Conservation (phyloP, 768 basidiomycete species). For the Trametes sanguinea region DNA sequence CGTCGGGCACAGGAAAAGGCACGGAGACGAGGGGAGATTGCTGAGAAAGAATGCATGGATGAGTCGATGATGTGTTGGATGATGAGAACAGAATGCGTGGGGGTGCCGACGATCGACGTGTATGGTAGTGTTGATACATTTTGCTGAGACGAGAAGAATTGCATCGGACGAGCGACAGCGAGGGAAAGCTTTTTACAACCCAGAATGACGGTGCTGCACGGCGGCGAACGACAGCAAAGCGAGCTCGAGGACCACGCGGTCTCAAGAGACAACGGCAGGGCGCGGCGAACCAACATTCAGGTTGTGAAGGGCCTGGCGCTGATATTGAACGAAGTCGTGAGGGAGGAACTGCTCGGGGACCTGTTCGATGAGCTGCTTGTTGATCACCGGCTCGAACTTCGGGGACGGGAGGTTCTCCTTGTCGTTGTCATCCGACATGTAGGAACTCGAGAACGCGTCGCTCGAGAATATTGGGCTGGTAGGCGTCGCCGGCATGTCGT, state of each 20-base stretch:
- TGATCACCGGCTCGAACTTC: slow-evolving; percentile 71
- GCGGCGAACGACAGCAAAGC: slow-evolving; percentile 19
- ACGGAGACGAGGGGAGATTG: slow-evolving; percentile 51
- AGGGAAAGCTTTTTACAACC: slow-evolving; percentile 48
- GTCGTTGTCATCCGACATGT: slow-evolving; percentile 76
- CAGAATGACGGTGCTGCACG: slow-evolving; percentile 33
- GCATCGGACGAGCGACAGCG: slow-evolving; percentile 28
- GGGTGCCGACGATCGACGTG: slow-evolving; percentile 54
- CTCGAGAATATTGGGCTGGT: slow-evolving; percentile 63
- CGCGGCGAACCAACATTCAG: slow-evolving; percentile 71
- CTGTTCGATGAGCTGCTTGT: slow-evolving; percentile 67
- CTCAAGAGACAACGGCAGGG: slow-evolving; percentile 59
- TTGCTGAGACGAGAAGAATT: slow-evolving; percentile 51
- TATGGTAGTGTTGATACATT: slow-evolving; percentile 76
- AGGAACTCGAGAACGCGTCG: slow-evolving; percentile 58
- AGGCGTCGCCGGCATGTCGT: slow-evolving; percentile 84
- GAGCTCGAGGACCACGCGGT: slow-evolving; percentile 6
- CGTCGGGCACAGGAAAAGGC: slow-evolving; percentile 27
- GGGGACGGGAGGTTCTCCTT: slow-evolving; percentile 75
- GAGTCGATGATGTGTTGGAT: slow-evolving; percentile 34
- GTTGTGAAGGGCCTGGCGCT: slow-evolving; percentile 76
- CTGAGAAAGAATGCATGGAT: slow-evolving; percentile 48
- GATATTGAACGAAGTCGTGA: slow-evolving; percentile 78
- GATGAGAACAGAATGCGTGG: slow-evolving; percentile 46
- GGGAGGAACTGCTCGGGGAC: slow-evolving; percentile 77